Evolutionary conservation across 2,329 filamentous ascomycete genomes (phyloP), one percentile per base, ranked within the genome.

Genomic region (Ceratocystis huliohia): DNA sequence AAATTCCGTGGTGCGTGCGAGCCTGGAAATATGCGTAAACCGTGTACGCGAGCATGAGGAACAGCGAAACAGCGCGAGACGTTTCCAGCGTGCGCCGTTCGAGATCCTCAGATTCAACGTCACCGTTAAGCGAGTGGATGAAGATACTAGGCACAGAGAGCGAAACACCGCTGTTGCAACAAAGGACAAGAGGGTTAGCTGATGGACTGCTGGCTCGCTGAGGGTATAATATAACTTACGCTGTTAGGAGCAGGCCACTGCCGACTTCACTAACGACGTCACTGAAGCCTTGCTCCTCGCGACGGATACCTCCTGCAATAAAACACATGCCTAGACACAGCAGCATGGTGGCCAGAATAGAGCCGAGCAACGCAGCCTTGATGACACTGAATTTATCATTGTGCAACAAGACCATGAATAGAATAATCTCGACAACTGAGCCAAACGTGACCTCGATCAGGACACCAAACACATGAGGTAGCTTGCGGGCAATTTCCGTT

Each of bases 291-390:
- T 91, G 83, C 70, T 88, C 83, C 5, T 88, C 80, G 41, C 86
- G 83, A 65, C 80, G 78, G 45, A 93, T 70, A 7, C 91, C 90
- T 50, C 89, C 89, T 25, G 85, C 82, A 69, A 93, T 84, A 78
- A 96, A 95, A 74, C 89, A 94, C 64, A 87, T 72, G 0, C 91
- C 91, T 30, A 95, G 76, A 70, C 90, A 95, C 0, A 95, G 79
- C 57, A 95, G 76, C 76, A 94, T 82, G 41, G 91, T 95, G 13
- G 91, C 89, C 44, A 96, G 75, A 57, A 95, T 88, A 0, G 89
- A 93, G 45, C 91, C 90, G 0, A 95, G 77, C 66, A 95, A 92
- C 30, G 91, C 90, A 65, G 89, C 89, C 72, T 90, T 84, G 71
- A 95, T 89, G 70, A 94, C 88, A n/a, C 81, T 79, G 68, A 87